Evolutionary conservation across 371 early-diverging fungal species (phyloP), one percentile per base, ranked within the genome.

Genomic region (Apophysomyces ossiformis): DNA sequence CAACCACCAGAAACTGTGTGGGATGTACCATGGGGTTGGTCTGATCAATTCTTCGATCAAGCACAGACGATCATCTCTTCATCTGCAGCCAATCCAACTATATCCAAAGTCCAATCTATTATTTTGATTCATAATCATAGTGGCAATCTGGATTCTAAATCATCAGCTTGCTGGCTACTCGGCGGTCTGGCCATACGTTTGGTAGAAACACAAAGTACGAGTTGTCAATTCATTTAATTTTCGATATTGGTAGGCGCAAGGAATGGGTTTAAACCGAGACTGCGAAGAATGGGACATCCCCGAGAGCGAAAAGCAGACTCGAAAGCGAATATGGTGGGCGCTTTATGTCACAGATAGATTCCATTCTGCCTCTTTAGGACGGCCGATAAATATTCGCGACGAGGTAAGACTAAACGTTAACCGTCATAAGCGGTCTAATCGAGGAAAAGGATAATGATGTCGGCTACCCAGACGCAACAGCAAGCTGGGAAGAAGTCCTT

Each of bases 291-390:
- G 79, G 78, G 72, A 76, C 57, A 79, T 82, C 11, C 73, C 80
- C 5, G 72, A 80, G 26, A 64, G 67, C 35, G 83, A 83, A 63
- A 78, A 80, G n/a, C 73, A 80, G 43, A 75, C 77, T 4, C 65
- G 83, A 12, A 78, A 78, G 66, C 61, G 83, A 9, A 68, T 80
- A 18, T 83, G 80, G 78, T 83, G 83, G 83, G 67, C 75, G 0
- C 47, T 79, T 7, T 83, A 77, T 58, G 69, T 76, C 2, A 73
- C 73, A 2, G 83, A 83, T 60, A 67, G 83, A 41, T 83, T 80
- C 39, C 77, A 78, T 46, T 72, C 81, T 13, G 81, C 81, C 4
- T 71, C 74, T 1, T 38, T 81, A 35, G 84, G 84, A 5, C 71
- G 81, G 37, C 84, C 84, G 6, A 71, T 81, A n/a, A 69, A 71